phyloP scores from a whole-genome alignment of 129 eudicot species.

The Scalesia atractyloides region DNA sequence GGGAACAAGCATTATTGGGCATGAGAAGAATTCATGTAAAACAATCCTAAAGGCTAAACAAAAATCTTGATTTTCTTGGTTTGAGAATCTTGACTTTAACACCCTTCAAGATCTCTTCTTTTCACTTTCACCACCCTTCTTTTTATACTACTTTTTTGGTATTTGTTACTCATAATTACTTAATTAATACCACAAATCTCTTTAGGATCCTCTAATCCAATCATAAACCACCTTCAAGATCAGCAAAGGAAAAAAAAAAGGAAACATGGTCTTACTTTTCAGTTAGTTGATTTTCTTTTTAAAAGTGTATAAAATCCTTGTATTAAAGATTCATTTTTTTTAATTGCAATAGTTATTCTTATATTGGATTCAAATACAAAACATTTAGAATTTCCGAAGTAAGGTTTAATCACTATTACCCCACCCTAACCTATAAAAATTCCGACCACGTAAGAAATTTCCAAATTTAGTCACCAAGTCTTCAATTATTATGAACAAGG shows the following conservation, averaged over 20 bases:
- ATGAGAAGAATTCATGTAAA: conserved; percentile 33
- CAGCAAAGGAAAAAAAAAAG: conserved; percentile 10
- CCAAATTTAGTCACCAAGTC: too few species aligned
- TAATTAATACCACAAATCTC: conserved; percentile 35
- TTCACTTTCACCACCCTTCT: conserved; percentile 41
- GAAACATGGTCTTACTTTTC: background rate
- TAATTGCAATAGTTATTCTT: too few species aligned
- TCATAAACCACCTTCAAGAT: conserved; percentile 23
- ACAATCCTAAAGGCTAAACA: conserved; percentile 38
- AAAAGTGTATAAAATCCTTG: conserved; percentile 1
- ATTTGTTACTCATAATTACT: conserved; percentile 41
- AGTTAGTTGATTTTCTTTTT: background rate
- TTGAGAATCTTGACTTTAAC: conserved; percentile 48
- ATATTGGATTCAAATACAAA: background rate
- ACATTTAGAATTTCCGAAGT: too few species aligned
- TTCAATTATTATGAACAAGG: background rate
- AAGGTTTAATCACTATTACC: too few species aligned
- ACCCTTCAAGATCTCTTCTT: conserved; percentile 45
- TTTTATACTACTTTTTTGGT: conserved; percentile 41
- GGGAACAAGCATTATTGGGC: conserved; percentile 40
- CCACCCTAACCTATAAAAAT: too few species aligned
- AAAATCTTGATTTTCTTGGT: conserved; percentile 38
- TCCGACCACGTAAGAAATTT: too few species aligned
- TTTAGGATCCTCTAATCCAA: conserved; percentile 34
- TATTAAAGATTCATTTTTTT: background rate